These are phyloP conservation scores for Holtermanniella nyarrowii DNA, from an alignment of 768 basidiomycete genomes.

Conservation along the genomic window DNA sequence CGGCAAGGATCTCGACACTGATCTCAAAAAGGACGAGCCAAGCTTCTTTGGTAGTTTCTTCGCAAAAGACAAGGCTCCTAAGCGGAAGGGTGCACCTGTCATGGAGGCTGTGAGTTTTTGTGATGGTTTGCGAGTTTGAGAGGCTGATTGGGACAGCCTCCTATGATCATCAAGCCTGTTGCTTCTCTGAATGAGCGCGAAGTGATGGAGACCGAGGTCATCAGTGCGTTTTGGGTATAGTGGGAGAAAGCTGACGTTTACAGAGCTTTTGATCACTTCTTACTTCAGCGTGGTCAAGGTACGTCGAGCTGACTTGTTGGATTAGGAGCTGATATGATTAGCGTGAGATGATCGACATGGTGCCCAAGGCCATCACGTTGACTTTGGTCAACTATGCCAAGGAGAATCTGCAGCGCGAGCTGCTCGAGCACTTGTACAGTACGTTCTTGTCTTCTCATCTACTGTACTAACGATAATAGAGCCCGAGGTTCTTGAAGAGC, in stretches of 20 bases:
- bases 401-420: slow-evolving; percentile 85
- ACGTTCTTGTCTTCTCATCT: not conserved
- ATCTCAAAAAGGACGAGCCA: slow-evolving; percentile 73
- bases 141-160: slow-evolving; percentile 49
- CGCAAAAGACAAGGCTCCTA: slow-evolving; percentile 44
- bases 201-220: slow-evolving; percentile 97
- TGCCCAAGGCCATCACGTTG: slow-evolving; percentile 86
- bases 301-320: slow-evolving; percentile 5
- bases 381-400: slow-evolving; percentile 88
- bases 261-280: slow-evolving; percentile 88
- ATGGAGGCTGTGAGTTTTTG: slow-evolving; percentile 48
- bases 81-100: slow-evolving; percentile 41
- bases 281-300: slow-evolving; percentile 98
- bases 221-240: slow-evolving; percentile 57
- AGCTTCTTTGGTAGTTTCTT: slow-evolving; percentile 97
- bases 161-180: slow-evolving; percentile 76
- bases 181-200: slow-evolving; percentile 85
- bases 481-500: slow-evolving; percentile 85
- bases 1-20: slow-evolving; percentile 86
- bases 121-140: not conserved
- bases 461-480: slow-evolving; percentile 34
- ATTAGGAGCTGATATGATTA: not conserved
- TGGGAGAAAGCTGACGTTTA: not conserved
- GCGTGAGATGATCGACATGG: slow-evolving; percentile 95
- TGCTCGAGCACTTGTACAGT: slow-evolving; percentile 87